Conservation (phyloP, 2,329 filamentous ascomycete genomes). For the Penicillium sp. region DNA sequence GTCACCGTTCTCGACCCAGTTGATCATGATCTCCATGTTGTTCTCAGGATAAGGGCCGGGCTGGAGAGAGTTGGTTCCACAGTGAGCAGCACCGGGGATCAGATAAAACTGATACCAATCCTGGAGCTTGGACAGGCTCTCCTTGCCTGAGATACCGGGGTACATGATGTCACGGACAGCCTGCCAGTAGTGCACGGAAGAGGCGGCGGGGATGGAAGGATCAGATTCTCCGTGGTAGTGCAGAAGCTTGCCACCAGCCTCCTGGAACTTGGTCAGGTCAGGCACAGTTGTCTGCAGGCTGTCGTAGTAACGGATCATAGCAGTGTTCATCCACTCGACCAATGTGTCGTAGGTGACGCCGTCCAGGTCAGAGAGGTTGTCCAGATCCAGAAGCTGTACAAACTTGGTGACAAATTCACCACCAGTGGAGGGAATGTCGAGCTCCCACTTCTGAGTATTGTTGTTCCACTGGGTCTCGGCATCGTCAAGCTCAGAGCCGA, state of each 20-base stretch:
- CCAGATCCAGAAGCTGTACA: constrained; percentile 32
- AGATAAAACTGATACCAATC: constrained; percentile 62
- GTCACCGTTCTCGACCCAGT: constrained; percentile 58
- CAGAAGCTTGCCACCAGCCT: constrained; percentile 59
- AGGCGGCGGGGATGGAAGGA: constrained; percentile 56
- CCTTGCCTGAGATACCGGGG: constrained; percentile 42
- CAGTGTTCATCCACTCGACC: constrained; percentile 58
- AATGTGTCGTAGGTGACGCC: constrained; percentile 62
- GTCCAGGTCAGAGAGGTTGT: constrained; percentile 50
- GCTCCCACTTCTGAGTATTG: constrained; percentile 33
- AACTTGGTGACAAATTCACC: constrained; percentile 44
- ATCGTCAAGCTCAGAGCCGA: constrained; percentile 31
- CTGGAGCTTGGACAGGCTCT: constrained; percentile 47
- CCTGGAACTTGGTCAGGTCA: constrained; percentile 57
- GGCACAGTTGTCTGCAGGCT: constrained; percentile 59
- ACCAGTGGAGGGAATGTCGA: constrained; percentile 38
- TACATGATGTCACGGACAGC: constrained; percentile 59
- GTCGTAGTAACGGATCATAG: constrained; percentile 54
- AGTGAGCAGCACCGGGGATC: constrained; percentile 59
- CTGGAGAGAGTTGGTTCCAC: constrained; percentile 51
- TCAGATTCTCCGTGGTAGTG: constrained; percentile 65
- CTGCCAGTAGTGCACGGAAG: constrained; percentile 60
- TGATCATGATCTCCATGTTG: constrained; percentile 53
- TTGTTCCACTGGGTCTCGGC: constrained; percentile 30
- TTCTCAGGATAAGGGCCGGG: constrained; percentile 52